Evolutionary conservation across 768 basidiomycete genomes (phyloP).

Genomic region (Russula emetica): DNA sequence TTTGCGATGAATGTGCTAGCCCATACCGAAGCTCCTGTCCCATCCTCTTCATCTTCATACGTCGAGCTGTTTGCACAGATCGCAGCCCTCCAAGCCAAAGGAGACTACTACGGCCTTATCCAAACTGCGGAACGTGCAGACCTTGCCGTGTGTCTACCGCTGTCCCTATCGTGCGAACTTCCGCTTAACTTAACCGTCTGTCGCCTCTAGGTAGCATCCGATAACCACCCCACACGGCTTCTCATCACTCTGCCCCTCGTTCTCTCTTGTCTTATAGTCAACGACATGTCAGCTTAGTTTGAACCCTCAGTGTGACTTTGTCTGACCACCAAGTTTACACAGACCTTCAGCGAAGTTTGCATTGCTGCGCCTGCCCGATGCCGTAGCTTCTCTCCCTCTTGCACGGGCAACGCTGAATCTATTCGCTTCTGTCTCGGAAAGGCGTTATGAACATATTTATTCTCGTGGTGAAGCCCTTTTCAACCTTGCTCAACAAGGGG

Average conservation of each 20-base stretch:
- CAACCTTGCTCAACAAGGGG: conserved; percentile 41
- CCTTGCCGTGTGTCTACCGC: conserved; percentile 43
- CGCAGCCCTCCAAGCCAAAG: conserved; percentile 41
- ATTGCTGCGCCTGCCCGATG: conserved; percentile 51
- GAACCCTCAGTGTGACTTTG: neutral
- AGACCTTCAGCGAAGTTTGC: conserved; percentile 61
- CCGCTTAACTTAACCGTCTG: neutral
- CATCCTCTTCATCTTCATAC: conserved; percentile 2
- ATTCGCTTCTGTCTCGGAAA: conserved; percentile 47
- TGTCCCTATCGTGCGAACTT: conserved; percentile 2
- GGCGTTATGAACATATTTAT: conserved; percentile 56
- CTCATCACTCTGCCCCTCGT: conserved; percentile 57
- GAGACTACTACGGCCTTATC: conserved; percentile 43
- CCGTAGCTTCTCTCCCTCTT: conserved; percentile 43
- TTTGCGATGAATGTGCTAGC: conserved; percentile 17
- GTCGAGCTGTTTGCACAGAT: conserved; percentile 15
- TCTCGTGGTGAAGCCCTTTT: conserved; percentile 43
- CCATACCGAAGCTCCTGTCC: neutral
- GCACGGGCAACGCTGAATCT: conserved; percentile 46
- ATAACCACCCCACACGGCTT: conserved; percentile 34
- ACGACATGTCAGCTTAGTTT: conserved; percentile 50
- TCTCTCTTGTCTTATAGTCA: conserved; percentile 58
- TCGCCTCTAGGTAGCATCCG: conserved; percentile 28
- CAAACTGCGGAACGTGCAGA: conserved; percentile 50
- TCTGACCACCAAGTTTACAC: conserved; percentile 11